Evolutionary conservation across 371 early-diverging fungal species (phyloP).

Genomic region (Actinomortierella wolfii): DNA sequence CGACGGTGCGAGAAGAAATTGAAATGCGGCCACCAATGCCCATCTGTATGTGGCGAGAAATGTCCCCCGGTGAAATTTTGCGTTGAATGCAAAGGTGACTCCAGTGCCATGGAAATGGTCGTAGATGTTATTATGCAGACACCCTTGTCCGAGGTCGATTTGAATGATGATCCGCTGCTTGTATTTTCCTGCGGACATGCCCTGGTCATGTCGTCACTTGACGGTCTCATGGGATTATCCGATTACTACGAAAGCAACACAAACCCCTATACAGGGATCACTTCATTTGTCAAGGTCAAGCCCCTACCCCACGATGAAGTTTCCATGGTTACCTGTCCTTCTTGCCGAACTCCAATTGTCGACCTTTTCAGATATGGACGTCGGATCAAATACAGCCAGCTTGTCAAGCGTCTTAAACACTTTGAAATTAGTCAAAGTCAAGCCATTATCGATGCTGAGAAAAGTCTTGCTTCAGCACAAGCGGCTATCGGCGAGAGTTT

Average conservation of each 20-base stretch:
- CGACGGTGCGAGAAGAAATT: constrained; percentile 40
- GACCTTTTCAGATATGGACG: constrained; percentile 7
- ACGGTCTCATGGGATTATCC: constrained; percentile 32
- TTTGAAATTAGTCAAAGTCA: constrained; percentile 2
- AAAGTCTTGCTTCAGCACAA: background rate
- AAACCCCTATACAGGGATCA: background rate
- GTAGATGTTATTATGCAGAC: constrained; percentile 43
- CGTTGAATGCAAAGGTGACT: constrained; percentile 10
- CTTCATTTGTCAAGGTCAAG: constrained; percentile 4
- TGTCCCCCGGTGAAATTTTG: constrained; percentile 45
- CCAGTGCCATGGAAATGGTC: constrained; percentile 1
- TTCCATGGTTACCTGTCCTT: constrained; percentile 28
- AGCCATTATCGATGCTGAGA: background rate
- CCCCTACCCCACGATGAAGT: constrained; percentile 9
- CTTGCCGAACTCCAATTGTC: constrained; percentile 12
- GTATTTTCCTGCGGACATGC: constrained; percentile 48
- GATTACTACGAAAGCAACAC: constrained; percentile 20
- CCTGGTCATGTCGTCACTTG: constrained; percentile 43
- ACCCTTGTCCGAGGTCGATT: constrained; percentile 32
- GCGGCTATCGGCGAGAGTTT: background rate
- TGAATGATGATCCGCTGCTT: constrained; percentile 43
- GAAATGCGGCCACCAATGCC: constrained; percentile 50
- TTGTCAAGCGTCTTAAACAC: constrained; percentile 14
- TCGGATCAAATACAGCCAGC: constrained; percentile 6
- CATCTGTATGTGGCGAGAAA: constrained; percentile 50